Conservation (phyloP, 73 alveolate species). For the Paramecium primaurelia region DNA sequence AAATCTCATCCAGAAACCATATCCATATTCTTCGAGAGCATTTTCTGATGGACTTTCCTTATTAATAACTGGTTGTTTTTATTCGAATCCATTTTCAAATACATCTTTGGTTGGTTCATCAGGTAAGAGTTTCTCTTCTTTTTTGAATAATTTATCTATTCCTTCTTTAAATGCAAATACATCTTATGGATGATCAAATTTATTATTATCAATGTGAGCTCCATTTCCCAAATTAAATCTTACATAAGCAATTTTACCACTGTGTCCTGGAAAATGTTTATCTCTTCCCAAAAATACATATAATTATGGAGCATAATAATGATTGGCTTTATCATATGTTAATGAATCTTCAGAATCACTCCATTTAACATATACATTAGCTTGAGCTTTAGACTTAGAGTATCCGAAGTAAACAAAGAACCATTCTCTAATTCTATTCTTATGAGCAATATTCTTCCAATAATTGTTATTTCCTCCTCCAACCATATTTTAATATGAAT, state of each 20-base stretch:
- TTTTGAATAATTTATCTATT: background rate
- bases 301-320: slow-evolving; percentile 1
- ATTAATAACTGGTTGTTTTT: slow-evolving; percentile 26
- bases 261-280: slow-evolving; percentile 39
- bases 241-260: background rate
- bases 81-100: background rate
- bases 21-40: slow-evolving; percentile 21
- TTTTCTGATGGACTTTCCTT: background rate
- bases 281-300: slow-evolving; percentile 39
- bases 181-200: background rate
- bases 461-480: slow-evolving; percentile 51
- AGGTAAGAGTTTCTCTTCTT: background rate
- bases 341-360: slow-evolving; percentile 2
- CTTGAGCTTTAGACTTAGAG: background rate
- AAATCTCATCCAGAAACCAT: slow-evolving; percentile 43
- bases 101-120: background rate
- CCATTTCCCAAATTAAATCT: slow-evolving; percentile 16
- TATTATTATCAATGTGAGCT: background rate
- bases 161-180: background rate
- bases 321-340: slow-evolving; percentile 5
- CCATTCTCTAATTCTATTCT: slow-evolving; percentile 17
- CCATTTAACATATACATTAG: slow-evolving; percentile 32
- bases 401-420: slow-evolving; percentile 44
- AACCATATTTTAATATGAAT: slow-evolving; percentile 6
- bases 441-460: slow-evolving; percentile 23